A percentile compares a stretch with the other conserved stretches of the same genome.
These are phyloP conservation scores for Tephrocybe sp. DNA, from an alignment of 768 basidiomycete species.

Conservation along the genomic window DNA sequence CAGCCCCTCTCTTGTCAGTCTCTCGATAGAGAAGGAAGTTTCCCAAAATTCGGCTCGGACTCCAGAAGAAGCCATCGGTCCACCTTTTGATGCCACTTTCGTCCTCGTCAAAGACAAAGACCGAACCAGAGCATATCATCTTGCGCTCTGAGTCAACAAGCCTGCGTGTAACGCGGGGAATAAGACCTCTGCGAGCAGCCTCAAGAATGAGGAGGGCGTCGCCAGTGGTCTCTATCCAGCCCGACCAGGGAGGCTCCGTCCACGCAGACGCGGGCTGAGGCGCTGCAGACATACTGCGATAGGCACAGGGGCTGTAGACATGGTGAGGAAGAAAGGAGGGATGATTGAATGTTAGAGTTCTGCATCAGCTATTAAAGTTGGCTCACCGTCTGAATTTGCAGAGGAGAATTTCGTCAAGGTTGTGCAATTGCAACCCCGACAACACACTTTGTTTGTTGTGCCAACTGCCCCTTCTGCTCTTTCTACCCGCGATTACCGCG, in stretches of 20 bases:
- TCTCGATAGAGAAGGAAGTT: constrained; percentile 97
- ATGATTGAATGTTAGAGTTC: constrained; percentile 59
- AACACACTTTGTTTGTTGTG: constrained; percentile 32
- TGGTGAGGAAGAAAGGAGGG: constrained; percentile 22
- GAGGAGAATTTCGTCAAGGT: constrained; percentile 49
- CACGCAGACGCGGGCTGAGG: constrained; percentile 48
- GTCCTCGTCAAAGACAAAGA: constrained; percentile 97
- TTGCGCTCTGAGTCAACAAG: constrained; percentile 90
- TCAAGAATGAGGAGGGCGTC: constrained; percentile 97
- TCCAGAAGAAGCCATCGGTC: constrained; percentile 98
- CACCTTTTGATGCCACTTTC: constrained; percentile 97
- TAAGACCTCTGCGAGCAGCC: constrained; percentile 85
- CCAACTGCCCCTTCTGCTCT: constrained; percentile 12
- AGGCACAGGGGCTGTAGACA: constrained; percentile 26
- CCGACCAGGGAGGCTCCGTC: constrained; percentile 90
- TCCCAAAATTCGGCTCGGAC: constrained; percentile 87
- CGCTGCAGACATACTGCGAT: constrained; percentile 34
- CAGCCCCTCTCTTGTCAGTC: constrained; percentile 79
- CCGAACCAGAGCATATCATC: constrained; percentile 91
- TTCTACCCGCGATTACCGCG: constrained; percentile 8
- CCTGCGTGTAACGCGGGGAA: constrained; percentile 88
- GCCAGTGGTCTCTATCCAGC: constrained; percentile 93
- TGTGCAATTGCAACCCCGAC: constrained; percentile 43
- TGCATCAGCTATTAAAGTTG: constrained; percentile 61
- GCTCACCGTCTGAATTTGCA: constrained; percentile 69